Evolutionary conservation across 306 rosid genomes (phyloP).

Genomic region (Herpetospermum pedunculosum): DNA sequence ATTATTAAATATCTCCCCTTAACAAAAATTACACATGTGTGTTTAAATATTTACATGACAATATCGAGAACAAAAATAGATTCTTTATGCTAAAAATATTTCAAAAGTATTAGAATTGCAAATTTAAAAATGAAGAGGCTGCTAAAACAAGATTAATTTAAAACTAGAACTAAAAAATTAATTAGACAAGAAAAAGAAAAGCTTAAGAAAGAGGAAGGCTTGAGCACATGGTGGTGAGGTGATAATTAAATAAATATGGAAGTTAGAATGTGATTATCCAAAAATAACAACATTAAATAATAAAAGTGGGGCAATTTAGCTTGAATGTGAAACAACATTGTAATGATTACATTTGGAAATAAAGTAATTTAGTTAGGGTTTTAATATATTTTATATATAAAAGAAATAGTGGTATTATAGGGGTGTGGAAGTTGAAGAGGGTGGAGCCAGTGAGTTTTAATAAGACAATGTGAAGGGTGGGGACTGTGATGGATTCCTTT

Average conservation of each 20-base stretch:
- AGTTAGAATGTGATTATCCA: not conserved
- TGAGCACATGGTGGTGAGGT: not conserved
- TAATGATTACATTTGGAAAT: not conserved
- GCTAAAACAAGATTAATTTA: not conserved
- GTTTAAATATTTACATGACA: not conserved
- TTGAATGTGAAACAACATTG: not conserved
- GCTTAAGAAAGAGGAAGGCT: not conserved
- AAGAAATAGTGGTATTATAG: too few species aligned
- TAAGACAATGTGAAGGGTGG: constrained; percentile 4
- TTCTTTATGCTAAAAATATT: not conserved
- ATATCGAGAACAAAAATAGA: not conserved
- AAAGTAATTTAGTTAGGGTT: too few species aligned
- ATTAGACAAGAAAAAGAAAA: not conserved
- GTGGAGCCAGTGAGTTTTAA: not conserved
- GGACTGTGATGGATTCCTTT: constrained; percentile 6
- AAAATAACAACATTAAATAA: not conserved
- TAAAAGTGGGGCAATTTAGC: not conserved
- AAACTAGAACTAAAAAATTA: not conserved
- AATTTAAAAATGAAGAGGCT: not conserved
- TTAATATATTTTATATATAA: too few species aligned
- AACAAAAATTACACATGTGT: too few species aligned
- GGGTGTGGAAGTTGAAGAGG: too few species aligned
- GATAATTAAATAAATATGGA: not conserved
- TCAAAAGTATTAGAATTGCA: not conserved
- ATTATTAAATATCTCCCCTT: not conserved